These are phyloP conservation scores for Grammothele lineata DNA, from an alignment of 768 basidiomycete genomes.

Conservation along the genomic window DNA sequence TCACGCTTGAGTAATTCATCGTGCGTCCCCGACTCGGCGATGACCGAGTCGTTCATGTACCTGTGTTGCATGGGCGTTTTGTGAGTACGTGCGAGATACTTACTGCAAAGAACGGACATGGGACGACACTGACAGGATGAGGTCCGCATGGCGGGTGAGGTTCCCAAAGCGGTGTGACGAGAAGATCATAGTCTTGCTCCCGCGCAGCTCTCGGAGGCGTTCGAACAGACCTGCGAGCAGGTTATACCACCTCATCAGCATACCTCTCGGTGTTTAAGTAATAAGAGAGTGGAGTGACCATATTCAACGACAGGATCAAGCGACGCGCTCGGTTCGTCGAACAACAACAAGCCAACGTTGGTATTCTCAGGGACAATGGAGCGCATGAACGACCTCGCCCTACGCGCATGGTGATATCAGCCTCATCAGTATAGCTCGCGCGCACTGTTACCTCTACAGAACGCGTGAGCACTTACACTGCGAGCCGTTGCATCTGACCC, in stretches of 20 bases:
- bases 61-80: slow-evolving; percentile 29
- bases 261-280: too few species aligned
- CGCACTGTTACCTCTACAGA: neutral
- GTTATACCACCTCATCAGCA: neutral
- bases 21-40: slow-evolving; percentile 68
- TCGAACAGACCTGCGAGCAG: slow-evolving; percentile 55
- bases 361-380: slow-evolving; percentile 25
- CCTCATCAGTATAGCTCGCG: neutral
- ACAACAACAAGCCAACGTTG: slow-evolving; percentile 21
- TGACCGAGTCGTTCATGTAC: slow-evolving; percentile 60
- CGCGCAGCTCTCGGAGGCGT: slow-evolving; percentile 58
- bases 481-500: slow-evolving; percentile 21
- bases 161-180: slow-evolving; percentile 75
- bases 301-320: slow-evolving; percentile 64
- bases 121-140: slow-evolving; percentile 38
- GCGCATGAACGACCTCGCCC: slow-evolving; percentile 26
- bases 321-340: slow-evolving; percentile 14
- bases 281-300: slow-evolving; percentile 28
- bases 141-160: slow-evolving; percentile 68
- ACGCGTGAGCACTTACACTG: slow-evolving; percentile 34
- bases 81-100: too few species aligned
- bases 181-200: slow-evolving; percentile 81
- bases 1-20: slow-evolving; percentile 45
- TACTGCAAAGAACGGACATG: too few species aligned
- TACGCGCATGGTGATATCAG: too few species aligned